Evolutionary conservation across 345 rosid genomes (phyloP).

Genomic region (Arabidopsis thaliana): DNA sequence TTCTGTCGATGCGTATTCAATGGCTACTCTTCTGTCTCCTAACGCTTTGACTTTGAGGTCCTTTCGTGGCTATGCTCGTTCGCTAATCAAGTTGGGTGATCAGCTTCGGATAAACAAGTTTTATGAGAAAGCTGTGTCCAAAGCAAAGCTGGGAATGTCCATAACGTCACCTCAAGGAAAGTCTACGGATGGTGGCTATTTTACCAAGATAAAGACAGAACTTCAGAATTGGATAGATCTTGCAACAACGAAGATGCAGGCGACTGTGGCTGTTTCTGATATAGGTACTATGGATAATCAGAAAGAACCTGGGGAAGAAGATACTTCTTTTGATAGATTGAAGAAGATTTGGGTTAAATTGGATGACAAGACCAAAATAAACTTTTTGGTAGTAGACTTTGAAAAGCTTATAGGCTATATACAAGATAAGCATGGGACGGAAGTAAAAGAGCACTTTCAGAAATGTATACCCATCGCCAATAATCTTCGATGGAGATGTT

Average conservation of each 20-base stretch:
- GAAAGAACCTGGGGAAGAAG: not conserved
- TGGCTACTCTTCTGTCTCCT: not conserved
- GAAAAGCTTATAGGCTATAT: not conserved
- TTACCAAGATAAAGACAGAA: not conserved
- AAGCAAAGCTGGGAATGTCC: not conserved
- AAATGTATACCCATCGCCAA: not conserved
- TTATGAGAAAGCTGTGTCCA: not conserved
- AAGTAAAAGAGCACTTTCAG: not conserved
- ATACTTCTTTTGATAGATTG: not conserved
- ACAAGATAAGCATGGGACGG: not conserved
- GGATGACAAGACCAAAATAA: slow-evolving; percentile 6
- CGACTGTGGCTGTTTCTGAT: not conserved
- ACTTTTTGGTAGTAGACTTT: not conserved
- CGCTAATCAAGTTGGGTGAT: not conserved
- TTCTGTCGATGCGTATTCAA: not conserved
- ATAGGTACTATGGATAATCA: not conserved
- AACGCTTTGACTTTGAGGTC: not conserved
- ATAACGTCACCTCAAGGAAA: not conserved
- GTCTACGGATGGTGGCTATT: not conserved
- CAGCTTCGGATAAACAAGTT: not conserved
- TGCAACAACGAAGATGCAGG: not conserved
- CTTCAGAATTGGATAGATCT: not conserved
- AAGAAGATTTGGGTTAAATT: not conserved
- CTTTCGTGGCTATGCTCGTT: not conserved
- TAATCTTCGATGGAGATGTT: not conserved